Evolutionary conservation across 805 yeast species (phyloP).

Genomic region (Metschnikowia hibisci): DNA sequence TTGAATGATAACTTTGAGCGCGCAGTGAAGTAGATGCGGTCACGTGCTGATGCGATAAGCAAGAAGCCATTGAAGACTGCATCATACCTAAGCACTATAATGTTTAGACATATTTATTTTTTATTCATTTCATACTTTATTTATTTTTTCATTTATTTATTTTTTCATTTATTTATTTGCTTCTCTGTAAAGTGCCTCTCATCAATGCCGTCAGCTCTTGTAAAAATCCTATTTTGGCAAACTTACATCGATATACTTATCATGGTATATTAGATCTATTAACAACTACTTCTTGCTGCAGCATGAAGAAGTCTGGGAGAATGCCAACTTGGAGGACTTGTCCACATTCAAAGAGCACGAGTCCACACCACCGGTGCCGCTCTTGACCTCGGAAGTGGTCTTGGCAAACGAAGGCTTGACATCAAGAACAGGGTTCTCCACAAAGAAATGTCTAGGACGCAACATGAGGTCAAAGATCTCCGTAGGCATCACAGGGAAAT

Average conservation of each 20-base stretch:
- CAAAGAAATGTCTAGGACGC: constrained; percentile 77
- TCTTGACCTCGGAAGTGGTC: constrained; percentile 41
- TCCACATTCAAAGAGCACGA: constrained; percentile 39
- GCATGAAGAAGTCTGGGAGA: constrained; percentile 34
- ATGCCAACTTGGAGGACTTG: constrained; percentile 50
- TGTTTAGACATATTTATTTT: no score
- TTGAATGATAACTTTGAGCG: background rate
- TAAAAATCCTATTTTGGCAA: no score
- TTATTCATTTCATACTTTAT: no score
- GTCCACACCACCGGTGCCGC: constrained; percentile 33
- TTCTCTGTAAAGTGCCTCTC: no score
- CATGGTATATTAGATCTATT: background rate
- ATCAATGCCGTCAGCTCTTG: background rate
- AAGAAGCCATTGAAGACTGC: background rate
- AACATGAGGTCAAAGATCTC: constrained; percentile 72
- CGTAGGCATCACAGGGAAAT: constrained; percentile 86
- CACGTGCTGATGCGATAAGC: constrained; percentile 2
- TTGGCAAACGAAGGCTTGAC: constrained; percentile 57
- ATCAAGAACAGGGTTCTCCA: constrained; percentile 73
- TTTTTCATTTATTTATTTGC: no score
- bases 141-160: no score
- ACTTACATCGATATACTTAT: background rate
- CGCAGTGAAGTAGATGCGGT: constrained; percentile 2
- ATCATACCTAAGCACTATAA: no score
- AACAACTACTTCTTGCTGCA: constrained; percentile 18